Conservation (phyloP, 2,329 filamentous ascomycete genomes). For the Geosmithia morbida region DNA sequence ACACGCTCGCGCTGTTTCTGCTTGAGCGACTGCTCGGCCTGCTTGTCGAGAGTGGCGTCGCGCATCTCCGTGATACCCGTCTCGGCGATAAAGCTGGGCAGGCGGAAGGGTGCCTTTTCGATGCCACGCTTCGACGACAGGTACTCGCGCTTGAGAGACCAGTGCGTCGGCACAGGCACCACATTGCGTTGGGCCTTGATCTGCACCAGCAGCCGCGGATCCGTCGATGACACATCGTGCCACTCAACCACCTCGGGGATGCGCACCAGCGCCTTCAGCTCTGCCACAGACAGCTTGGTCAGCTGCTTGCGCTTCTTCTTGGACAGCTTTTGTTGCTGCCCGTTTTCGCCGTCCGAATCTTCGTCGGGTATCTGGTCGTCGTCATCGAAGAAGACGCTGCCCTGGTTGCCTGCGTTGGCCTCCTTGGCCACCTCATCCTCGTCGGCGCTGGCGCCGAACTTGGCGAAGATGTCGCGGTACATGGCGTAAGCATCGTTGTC, state of each 20-base stretch:
- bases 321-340: slow-evolving; percentile 55
- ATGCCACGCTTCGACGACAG: slow-evolving; percentile 93
- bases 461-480: slow-evolving; percentile 71
- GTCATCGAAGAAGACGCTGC: slow-evolving; percentile 70
- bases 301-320: slow-evolving; percentile 91
- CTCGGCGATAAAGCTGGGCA: slow-evolving; percentile 94
- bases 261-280: slow-evolving; percentile 81
- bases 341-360: slow-evolving; percentile 47
- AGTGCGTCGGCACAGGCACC: slow-evolving; percentile 85
- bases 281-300: slow-evolving; percentile 86
- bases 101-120: slow-evolving; percentile 82
- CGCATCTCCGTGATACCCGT: slow-evolving; percentile 98
- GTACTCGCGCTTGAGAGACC: slow-evolving; percentile 94
- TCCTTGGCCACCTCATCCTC: slow-evolving; percentile 52
- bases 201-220: slow-evolving; percentile 78
- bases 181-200: slow-evolving; percentile 94
- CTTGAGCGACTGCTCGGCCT: slow-evolving; percentile 80
- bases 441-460: slow-evolving; percentile 54
- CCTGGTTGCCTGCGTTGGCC: slow-evolving; percentile 58
- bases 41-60: slow-evolving; percentile 89
- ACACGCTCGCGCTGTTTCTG: slow-evolving; percentile 93
- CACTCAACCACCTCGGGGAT: slow-evolving; percentile 95
- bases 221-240: slow-evolving; percentile 86
- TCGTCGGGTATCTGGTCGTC: slow-evolving; percentile 75
- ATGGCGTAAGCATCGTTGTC: slow-evolving; percentile 60